phyloP scores from a whole-genome alignment of 192 early-diverging fungal species.

The Linnemannia elongata region DNA sequence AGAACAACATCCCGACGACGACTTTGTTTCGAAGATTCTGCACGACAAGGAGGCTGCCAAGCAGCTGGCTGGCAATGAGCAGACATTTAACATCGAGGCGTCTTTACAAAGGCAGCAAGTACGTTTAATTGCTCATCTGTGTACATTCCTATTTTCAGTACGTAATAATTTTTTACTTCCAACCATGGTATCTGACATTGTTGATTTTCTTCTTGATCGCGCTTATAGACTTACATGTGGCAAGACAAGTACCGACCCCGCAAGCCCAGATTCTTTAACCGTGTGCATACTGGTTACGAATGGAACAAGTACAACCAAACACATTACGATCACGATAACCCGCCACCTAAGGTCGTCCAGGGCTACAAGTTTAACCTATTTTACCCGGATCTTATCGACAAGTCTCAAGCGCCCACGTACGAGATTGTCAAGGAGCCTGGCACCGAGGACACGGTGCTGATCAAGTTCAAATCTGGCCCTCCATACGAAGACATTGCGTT shows the following conservation, averaged over 20 bases:
- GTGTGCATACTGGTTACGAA: slow-evolving; percentile 97
- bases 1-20: slow-evolving; percentile 57
- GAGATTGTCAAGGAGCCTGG: slow-evolving; percentile 79
- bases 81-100: slow-evolving; percentile 83
- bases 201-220: not conserved
- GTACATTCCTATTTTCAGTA: not conserved
- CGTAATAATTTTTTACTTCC: not conserved
- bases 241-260: slow-evolving; percentile 96
- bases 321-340: slow-evolving; percentile 97
- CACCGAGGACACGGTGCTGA: slow-evolving; percentile 85
- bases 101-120: slow-evolving; percentile 66
- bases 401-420: slow-evolving; percentile 91
- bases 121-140: slow-evolving; percentile 8
- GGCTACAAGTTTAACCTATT: slow-evolving; percentile 99
- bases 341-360: slow-evolving; percentile 97
- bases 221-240: slow-evolving; percentile 77
- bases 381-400: slow-evolving; percentile 98
- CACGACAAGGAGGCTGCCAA: slow-evolving; percentile 81
- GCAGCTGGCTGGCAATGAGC: slow-evolving; percentile 84
- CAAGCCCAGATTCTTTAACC: slow-evolving; percentile 96
- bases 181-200: not conserved
- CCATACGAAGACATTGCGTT: slow-evolving; percentile 99
- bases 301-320: slow-evolving; percentile 99
- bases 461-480: slow-evolving; percentile 94
- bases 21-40: slow-evolving; percentile 65